A percentile compares a stretch with the other conserved stretches of the same genome.
Evolutionary conservation across 805 yeast species (phyloP).

Genomic region (Wickerhamomyces tratensis): DNA sequence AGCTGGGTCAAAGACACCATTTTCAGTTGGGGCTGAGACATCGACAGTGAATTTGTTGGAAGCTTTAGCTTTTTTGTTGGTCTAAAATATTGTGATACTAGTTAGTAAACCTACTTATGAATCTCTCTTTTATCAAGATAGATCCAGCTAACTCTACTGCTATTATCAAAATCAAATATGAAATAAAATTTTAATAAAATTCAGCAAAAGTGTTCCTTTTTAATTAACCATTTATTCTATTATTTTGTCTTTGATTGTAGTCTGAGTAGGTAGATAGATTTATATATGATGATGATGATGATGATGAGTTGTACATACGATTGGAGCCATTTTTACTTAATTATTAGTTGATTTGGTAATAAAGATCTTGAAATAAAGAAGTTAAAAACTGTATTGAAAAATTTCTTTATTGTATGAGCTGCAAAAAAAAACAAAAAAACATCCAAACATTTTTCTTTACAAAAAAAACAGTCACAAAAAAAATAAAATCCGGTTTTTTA

Average conservation of each 20-base stretch:
- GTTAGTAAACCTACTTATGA: background rate
- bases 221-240: background rate
- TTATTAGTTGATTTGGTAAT: slow-evolving; percentile 6
- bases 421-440: too few relatives aligned
- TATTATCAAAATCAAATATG: slow-evolving; percentile 16
- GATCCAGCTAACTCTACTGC: slow-evolving; percentile 61
- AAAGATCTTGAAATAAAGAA: too few relatives aligned
- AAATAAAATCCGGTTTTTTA: too few relatives aligned
- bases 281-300: too few relatives aligned
- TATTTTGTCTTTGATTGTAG: background rate
- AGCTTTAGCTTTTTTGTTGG: slow-evolving; percentile 72
- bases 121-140: too few relatives aligned
- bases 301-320: slow-evolving; percentile 45
- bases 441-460: too few relatives aligned
- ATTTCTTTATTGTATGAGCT: too few relatives aligned
- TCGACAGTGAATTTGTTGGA: slow-evolving; percentile 91
- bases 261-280: too few relatives aligned
- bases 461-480: too few relatives aligned
- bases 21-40: slow-evolving; percentile 94
- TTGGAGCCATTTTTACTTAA: slow-evolving; percentile 71
- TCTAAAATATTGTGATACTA: slow-evolving; percentile 30
- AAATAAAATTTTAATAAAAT: slow-evolving; percentile 21
- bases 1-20: slow-evolving; percentile 96
- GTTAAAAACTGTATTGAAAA: too few relatives aligned
- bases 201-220: slow-evolving; percentile 17